A percentile compares a stretch with the other conserved stretches of the same genome.
These are phyloP conservation scores for Dacryopinax primogenitus DNA, from an alignment of 768 basidiomycete genomes.

Conservation along the genomic window DNA sequence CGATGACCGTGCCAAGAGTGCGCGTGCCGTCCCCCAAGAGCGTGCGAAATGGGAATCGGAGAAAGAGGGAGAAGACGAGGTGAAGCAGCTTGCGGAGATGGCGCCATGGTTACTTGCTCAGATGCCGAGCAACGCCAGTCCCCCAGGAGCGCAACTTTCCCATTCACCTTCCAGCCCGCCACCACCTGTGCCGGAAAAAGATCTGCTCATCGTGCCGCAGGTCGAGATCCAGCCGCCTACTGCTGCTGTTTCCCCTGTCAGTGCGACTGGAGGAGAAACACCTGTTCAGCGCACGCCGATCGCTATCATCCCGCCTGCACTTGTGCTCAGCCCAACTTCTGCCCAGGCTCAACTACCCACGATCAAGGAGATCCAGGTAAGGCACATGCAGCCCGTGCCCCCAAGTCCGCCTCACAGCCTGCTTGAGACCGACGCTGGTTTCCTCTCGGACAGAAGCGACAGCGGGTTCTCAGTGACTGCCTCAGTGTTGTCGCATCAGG, in stretches of 20 bases:
- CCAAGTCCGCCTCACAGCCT: background rate
- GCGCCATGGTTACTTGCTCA: slow-evolving; percentile 12
- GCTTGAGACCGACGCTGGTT: background rate
- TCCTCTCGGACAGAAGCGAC: background rate
- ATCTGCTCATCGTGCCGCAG: slow-evolving; percentile 17
- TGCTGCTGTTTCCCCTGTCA: background rate
- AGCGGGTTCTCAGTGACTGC: background rate
- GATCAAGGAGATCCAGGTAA: slow-evolving; percentile 1
- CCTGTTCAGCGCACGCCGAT: background rate
- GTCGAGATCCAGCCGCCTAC: background rate
- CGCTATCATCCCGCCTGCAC: background rate
- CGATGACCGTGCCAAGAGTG: slow-evolving; percentile 30
- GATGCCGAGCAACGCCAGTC: slow-evolving; percentile 1
- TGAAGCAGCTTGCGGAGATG: slow-evolving; percentile 3
- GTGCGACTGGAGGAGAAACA: background rate
- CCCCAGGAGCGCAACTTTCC: background rate
- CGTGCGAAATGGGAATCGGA: background rate
- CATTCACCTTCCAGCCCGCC: slow-evolving; percentile 27
- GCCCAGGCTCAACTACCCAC: background rate
- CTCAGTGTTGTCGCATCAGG: background rate
- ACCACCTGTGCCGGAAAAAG: slow-evolving; percentile 43
- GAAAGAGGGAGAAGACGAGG: background rate
- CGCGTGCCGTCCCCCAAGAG: slow-evolving; percentile 24
- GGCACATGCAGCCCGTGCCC: background rate
- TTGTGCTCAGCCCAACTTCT: background rate